phyloP scores from a whole-genome alignment of 1,284 basidiomycete genomes.

The Malassezia furfur region DNA sequence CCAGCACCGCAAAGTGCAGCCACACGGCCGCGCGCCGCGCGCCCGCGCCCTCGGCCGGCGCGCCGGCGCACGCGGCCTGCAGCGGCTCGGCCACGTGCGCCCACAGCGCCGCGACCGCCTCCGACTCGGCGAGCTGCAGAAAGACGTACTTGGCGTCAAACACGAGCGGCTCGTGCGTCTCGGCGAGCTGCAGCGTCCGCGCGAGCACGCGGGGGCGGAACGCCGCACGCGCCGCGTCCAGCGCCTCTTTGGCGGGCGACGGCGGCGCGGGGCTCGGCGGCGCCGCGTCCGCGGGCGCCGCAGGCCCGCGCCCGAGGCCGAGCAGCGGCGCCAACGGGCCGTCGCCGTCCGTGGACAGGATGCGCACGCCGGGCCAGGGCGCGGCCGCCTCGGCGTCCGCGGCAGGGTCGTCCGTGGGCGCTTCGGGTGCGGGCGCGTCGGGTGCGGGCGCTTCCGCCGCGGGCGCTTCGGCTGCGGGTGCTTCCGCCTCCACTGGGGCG shows the following conservation, averaged over 20 bases:
- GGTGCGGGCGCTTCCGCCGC: no score
- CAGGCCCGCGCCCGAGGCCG: not conserved
- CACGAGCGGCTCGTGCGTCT: constrained; percentile 73
- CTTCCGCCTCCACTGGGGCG: no score
- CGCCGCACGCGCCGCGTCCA: constrained; percentile 49
- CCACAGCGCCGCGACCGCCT: not conserved
- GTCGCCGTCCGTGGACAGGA: not conserved
- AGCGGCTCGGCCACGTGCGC: not conserved
- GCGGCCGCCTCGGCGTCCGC: no score
- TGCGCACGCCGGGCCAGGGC: not conserved
- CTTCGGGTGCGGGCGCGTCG: no score
- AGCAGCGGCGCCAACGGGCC: not conserved
- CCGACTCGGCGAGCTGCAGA: constrained; percentile 21
- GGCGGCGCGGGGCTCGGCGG: constrained; percentile 4
- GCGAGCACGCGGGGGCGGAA: constrained; percentile 47
- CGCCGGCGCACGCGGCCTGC: not conserved
- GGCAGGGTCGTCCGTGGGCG: no score
- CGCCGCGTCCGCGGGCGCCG: not conserved
- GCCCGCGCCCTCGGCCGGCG: not conserved
- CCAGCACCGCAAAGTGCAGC: constrained; percentile 18
- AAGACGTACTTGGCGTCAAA: constrained; percentile 61
- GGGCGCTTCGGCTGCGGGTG: no score
- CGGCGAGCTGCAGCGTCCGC: constrained; percentile 61
- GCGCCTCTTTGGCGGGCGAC: constrained; percentile 14
- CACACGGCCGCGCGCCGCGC: not conserved